These are phyloP conservation scores for Paramecium pentaurelia DNA, from an alignment of 73 alveolate genomes.

Conservation along the genomic window DNA sequence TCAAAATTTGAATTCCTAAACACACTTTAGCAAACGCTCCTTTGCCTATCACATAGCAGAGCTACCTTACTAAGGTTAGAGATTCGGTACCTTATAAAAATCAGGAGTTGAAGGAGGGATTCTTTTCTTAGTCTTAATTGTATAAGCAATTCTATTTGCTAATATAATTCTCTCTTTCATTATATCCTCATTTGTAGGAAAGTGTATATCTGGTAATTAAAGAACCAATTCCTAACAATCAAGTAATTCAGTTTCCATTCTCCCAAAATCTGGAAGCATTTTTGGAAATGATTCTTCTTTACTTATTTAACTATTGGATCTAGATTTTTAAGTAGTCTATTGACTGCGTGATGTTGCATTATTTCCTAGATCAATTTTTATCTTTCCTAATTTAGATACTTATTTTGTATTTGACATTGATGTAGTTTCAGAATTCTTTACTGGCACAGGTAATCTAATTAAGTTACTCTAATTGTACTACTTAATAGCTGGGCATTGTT, in stretches of 20 bases:
- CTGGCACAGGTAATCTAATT: not conserved
- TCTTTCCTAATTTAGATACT: conserved; percentile 28
- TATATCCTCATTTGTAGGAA: conserved; percentile 51
- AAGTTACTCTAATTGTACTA: not conserved
- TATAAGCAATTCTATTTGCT: conserved; percentile 51
- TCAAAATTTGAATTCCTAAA: conserved; percentile 88
- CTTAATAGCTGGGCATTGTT: conserved; percentile 25
- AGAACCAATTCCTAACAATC: conserved; percentile 18
- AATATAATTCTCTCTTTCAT: conserved; percentile 56
- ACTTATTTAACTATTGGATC: not conserved
- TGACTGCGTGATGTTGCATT: conserved; percentile 24
- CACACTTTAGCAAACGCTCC: conserved; percentile 98
- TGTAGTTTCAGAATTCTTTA: not conserved
- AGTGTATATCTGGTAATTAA: not conserved
- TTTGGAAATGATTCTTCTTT: conserved; percentile 27
- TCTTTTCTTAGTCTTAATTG: conserved; percentile 48
- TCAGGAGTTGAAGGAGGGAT: conserved; percentile 61
- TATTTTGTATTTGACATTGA: not conserved
- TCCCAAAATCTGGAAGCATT: conserved; percentile 40
- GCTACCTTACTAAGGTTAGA: conserved; percentile 39
- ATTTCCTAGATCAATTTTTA: conserved; percentile 38
- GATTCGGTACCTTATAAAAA: conserved; percentile 52
- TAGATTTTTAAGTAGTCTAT: not conserved
- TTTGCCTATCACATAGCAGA: conserved; percentile 80
- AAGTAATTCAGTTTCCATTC: conserved; percentile 38